Percentiles rank a stretch among this genome's conserved stretches.
Evolutionary conservation across 1,284 basidiomycete genomes (phyloP).

Genomic region (Lentinula novae-zelandiae): DNA sequence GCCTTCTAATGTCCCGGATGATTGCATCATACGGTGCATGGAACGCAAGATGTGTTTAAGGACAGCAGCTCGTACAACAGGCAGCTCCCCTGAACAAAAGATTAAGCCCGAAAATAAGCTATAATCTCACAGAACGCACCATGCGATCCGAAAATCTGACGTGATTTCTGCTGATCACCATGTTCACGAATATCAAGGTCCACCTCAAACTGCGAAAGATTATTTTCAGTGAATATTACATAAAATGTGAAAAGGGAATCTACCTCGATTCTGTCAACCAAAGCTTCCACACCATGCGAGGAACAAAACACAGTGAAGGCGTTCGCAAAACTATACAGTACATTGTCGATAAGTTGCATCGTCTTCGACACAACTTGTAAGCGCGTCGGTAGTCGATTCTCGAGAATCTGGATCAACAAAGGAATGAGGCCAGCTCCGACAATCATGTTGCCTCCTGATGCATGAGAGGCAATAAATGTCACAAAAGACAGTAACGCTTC

Average conservation of each 20-base stretch:
- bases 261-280: constrained; percentile 87
- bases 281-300: constrained; percentile 79
- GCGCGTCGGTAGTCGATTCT: constrained; percentile 66
- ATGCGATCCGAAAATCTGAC: constrained; percentile 51
- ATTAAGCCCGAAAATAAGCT: constrained; percentile 6
- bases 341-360: constrained; percentile 89
- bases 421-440: constrained; percentile 96
- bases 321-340: constrained; percentile 86
- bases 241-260: constrained; percentile 19
- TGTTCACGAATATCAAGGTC: constrained; percentile 62
- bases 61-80: constrained; percentile 65
- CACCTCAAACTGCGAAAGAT: constrained; percentile 57
- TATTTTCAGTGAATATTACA: not conserved
- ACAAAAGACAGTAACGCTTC: constrained; percentile 88
- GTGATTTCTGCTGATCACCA: constrained; percentile 37
- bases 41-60: constrained; percentile 92
- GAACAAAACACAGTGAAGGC: constrained; percentile 88
- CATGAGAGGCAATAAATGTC: constrained; percentile 82
- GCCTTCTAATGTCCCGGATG: constrained; percentile 91
- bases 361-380: constrained; percentile 80
- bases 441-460: constrained; percentile 87
- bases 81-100: constrained; percentile 48
- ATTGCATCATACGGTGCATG: constrained; percentile 95
- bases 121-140: constrained; percentile 34
- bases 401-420: constrained; percentile 83